These are phyloP conservation scores for Saussurea involucrata DNA, from an alignment of 129 eudicot genomes.

Conservation along the genomic window DNA sequence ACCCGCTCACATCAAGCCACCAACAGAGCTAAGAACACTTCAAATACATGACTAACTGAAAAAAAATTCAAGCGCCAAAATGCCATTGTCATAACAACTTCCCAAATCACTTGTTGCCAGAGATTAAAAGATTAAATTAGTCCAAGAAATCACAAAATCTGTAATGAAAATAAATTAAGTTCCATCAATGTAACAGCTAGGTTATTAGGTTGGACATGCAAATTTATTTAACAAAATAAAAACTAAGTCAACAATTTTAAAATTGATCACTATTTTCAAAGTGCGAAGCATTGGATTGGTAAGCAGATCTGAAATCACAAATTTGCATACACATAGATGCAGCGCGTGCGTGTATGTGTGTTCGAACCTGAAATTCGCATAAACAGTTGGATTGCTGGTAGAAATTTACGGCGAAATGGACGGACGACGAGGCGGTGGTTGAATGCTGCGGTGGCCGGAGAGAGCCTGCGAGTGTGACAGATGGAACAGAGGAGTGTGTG, in stretches of 20 bases:
- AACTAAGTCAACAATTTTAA: not conserved
- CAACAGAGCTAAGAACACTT: not conserved
- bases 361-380: slow-evolving; percentile 11
- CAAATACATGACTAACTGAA: not conserved
- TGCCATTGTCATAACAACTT: slow-evolving; percentile 16
- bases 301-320: slow-evolving; percentile 27
- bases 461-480: slow-evolving; percentile 2
- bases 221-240: not conserved
- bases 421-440: slow-evolving; percentile 10
- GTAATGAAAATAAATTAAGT: not conserved
- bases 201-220: not conserved
- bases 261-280: not conserved
- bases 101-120: not conserved
- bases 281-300: slow-evolving; percentile 8
- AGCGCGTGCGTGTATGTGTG: not conserved
- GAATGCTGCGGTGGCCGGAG: slow-evolving; percentile 30
- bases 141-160: not conserved
- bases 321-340: not conserved
- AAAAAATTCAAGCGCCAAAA: not conserved
- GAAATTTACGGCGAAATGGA: slow-evolving; percentile 2
- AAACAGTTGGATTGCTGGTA: slow-evolving; percentile 11
- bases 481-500: not conserved
- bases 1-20: slow-evolving; percentile 3
- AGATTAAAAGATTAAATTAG: not conserved
- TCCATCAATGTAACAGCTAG: slow-evolving; percentile 2